A percentile compares a stretch with the other conserved stretches of the same genome.
These are phyloP conservation scores for Adansonia rubrostipa DNA, from an alignment of 441 rosid species.

Conservation along the genomic window DNA sequence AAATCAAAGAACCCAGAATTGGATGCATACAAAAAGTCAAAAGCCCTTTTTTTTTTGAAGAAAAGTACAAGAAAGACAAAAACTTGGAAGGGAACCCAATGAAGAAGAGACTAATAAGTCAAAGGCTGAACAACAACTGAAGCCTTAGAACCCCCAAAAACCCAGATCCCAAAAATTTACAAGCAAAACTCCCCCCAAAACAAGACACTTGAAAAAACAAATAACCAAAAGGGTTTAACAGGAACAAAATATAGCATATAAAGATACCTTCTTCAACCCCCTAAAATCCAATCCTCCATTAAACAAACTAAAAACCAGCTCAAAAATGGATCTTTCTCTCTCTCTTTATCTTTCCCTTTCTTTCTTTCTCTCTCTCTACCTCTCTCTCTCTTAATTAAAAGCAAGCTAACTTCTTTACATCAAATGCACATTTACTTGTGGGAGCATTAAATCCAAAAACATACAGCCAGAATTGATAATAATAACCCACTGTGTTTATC, in stretches of 20 bases:
- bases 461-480: slow-evolving; percentile 24
- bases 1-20: slow-evolving; percentile 33
- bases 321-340: slow-evolving; percentile 27
- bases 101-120: slow-evolving; percentile 45
- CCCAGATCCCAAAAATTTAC: slow-evolving; percentile 68
- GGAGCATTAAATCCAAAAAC: slow-evolving; percentile 39
- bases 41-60: slow-evolving; percentile 32
- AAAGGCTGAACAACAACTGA: slow-evolving; percentile 36
- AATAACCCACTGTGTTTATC: slow-evolving; percentile 24
- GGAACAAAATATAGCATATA: slow-evolving; percentile 19
- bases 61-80: slow-evolving; percentile 43
- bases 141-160: slow-evolving; percentile 65
- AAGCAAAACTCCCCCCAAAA: neutral
- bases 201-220: slow-evolving; percentile 30
- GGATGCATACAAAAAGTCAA: slow-evolving; percentile 40
- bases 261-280: slow-evolving; percentile 14
- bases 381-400: slow-evolving; percentile 34
- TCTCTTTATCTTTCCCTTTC: slow-evolving; percentile 14
- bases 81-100: slow-evolving; percentile 51
- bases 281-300: slow-evolving; percentile 32
- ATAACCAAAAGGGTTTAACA: slow-evolving; percentile 28
- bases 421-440: slow-evolving; percentile 34
- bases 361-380: neutral
- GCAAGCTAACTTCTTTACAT: slow-evolving; percentile 34
- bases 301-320: slow-evolving; percentile 27